phyloP scores from a whole-genome alignment of 371 early-diverging fungal species.

The Globomyces sp. region DNA sequence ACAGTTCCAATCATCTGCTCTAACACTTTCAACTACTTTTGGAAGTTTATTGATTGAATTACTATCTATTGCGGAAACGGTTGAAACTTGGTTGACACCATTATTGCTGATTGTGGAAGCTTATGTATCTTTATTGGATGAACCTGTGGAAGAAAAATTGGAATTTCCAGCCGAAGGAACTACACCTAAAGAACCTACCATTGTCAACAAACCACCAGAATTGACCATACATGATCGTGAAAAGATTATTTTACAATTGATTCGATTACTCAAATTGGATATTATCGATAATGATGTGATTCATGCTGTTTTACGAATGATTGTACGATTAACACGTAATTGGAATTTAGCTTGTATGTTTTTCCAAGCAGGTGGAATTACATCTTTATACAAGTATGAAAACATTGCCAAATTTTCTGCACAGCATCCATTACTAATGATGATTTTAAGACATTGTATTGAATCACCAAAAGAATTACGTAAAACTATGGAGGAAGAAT shows the following conservation, averaged over 20 bases:
- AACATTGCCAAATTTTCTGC: constrained; percentile 62
- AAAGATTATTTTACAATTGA: not conserved
- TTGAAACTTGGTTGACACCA: constrained; percentile 63
- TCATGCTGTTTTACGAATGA: constrained; percentile 70
- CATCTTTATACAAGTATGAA: constrained; percentile 54
- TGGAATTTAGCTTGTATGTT: constrained; percentile 65
- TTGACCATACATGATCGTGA: not conserved
- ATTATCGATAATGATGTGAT: constrained; percentile 29
- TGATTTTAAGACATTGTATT: constrained; percentile 85
- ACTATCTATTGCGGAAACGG: constrained; percentile 23
- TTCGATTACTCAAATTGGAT: constrained; percentile 22
- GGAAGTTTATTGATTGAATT: constrained; percentile 44
- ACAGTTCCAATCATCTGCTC: not conserved
- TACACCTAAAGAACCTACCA: not conserved
- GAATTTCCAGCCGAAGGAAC: not conserved
- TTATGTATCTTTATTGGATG: constrained; percentile 63
- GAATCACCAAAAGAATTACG: constrained; percentile 69
- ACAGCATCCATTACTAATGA: constrained; percentile 69
- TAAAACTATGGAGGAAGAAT: constrained; percentile 71
- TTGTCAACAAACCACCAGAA: not conserved
- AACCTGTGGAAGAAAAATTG: constrained; percentile 39
- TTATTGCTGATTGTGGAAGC: constrained; percentile 67
- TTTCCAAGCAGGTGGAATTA: constrained; percentile 64
- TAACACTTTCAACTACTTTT: constrained; percentile 42
- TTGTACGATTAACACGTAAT: constrained; percentile 77